A percentile compares a stretch with the other conserved stretches of the same genome.
Conservation (phyloP, 2,329 filamentous ascomycete species). For the Paraconiothyrium sp. region DNA sequence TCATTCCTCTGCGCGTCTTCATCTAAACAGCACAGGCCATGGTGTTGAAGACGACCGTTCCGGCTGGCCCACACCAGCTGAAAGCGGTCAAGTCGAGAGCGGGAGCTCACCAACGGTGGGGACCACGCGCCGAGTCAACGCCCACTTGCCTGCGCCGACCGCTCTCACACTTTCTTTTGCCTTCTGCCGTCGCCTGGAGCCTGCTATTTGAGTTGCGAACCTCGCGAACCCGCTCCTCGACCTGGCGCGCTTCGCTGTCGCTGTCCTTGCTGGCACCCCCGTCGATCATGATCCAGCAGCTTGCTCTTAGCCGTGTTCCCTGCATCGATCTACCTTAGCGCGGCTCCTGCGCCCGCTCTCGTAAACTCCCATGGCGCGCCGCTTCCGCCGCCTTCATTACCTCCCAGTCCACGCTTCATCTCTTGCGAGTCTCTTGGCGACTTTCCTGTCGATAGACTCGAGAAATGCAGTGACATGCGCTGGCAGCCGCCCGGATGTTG, state of each 20-base stretch:
- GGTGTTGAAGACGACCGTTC: slow-evolving; percentile 18
- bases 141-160: not conserved
- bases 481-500: slow-evolving; percentile 10
- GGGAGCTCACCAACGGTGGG: slow-evolving; percentile 7
- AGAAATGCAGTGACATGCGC: not conserved
- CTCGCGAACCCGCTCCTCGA: not conserved
- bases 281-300: slow-evolving; percentile 17
- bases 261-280: slow-evolving; percentile 9
- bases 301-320: slow-evolving; percentile 17
- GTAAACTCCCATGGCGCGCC: slow-evolving; percentile 15
- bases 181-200: not conserved
- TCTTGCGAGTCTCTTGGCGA: not conserved
- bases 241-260: not conserved
- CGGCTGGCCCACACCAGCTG: slow-evolving; percentile 17
- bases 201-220: slow-evolving; percentile 1
- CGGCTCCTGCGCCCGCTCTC: slow-evolving; percentile 18
- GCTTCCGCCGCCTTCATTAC: slow-evolving; percentile 9
- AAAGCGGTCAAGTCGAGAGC: slow-evolving; percentile 5
- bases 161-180: not conserved
- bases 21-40: slow-evolving; percentile 11
- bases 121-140: not conserved
- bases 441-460: not conserved
- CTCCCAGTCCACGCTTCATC: not conserved
- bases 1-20: not conserved
- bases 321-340: slow-evolving; percentile 19